Conservation (phyloP, 805 yeast species). For the Schwanniomyces vanrijiae region DNA sequence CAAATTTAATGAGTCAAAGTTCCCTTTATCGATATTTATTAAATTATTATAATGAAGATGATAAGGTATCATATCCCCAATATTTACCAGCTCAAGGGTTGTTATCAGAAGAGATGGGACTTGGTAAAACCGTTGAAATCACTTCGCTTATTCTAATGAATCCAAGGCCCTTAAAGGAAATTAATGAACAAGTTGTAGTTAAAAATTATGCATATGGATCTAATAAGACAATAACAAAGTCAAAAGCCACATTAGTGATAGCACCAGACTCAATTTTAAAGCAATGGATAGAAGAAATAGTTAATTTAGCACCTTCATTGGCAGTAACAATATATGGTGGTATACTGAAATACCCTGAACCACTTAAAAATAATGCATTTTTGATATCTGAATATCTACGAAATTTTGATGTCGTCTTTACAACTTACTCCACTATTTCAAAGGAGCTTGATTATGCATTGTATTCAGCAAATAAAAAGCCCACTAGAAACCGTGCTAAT, state of each 20-base stretch:
- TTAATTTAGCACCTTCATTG: slow-evolving; percentile 55
- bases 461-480: slow-evolving; percentile 59
- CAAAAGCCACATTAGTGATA: slow-evolving; percentile 76
- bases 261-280: slow-evolving; percentile 81
- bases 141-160: slow-evolving; percentile 64
- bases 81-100: slow-evolving; percentile 59
- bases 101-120: slow-evolving; percentile 94
- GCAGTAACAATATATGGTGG: slow-evolving; percentile 69
- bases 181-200: slow-evolving; percentile 27
- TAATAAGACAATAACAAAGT: slow-evolving; percentile 45
- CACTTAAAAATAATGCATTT: slow-evolving; percentile 28
- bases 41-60: slow-evolving; percentile 20
- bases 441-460: slow-evolving; percentile 77
- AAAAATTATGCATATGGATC: slow-evolving; percentile 37
- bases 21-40: slow-evolving; percentile 29
- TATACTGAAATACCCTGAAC: slow-evolving; percentile 23
- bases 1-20: slow-evolving; percentile 39
- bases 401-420: slow-evolving; percentile 73
- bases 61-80: slow-evolving; percentile 21
- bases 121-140: slow-evolving; percentile 91
- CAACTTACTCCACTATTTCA: slow-evolving; percentile 72
- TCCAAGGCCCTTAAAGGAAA: slow-evolving; percentile 44
- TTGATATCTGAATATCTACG: slow-evolving; percentile 55
- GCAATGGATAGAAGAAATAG: slow-evolving; percentile 85
- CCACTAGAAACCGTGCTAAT: slow-evolving; percentile 38